phyloP scores from a whole-genome alignment of 2,329 filamentous ascomycete genomes.

The Fusarium longipes region DNA sequence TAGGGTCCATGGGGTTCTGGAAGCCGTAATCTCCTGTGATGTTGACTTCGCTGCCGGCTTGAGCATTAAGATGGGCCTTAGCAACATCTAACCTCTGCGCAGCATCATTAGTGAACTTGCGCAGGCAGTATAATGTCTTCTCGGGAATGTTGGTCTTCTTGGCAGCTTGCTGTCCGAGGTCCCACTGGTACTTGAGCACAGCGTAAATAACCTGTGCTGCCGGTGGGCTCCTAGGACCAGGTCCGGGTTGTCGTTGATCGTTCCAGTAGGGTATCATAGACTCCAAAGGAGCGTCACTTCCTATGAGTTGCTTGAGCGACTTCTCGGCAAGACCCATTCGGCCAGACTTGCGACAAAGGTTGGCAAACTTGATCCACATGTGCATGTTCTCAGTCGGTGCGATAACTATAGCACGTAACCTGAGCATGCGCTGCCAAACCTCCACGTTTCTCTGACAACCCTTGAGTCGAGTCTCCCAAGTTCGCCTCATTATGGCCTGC shows the following conservation, averaged over 20 bases:
- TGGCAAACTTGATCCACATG: constrained; percentile 99
- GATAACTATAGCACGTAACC: constrained; percentile 91
- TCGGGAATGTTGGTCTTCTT: constrained; percentile 60
- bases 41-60: constrained; percentile 59
- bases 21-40: constrained; percentile 62
- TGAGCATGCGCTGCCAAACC: constrained; percentile 98
- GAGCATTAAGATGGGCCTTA: constrained; percentile 61
- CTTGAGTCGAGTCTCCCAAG: constrained; percentile 94
- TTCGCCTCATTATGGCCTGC: constrained; percentile 88
- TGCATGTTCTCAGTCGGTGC: constrained; percentile 93
- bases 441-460: constrained; percentile 98
- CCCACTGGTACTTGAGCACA: constrained; percentile 98
- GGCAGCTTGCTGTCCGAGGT: constrained; percentile 74
- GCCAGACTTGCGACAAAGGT: constrained; percentile 95
- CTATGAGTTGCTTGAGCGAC: constrained; percentile 90
- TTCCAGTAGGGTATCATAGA: constrained; percentile 70
- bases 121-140: constrained; percentile 68
- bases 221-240: constrained; percentile 59
- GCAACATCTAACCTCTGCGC: constrained; percentile 65
- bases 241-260: constrained; percentile 42
- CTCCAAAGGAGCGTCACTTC: constrained; percentile 72
- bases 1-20: constrained; percentile 59
- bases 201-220: constrained; percentile 91
- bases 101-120: constrained; percentile 70
- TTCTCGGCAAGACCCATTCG: constrained; percentile 96